A percentile compares a stretch with the other conserved stretches of the same genome.
Conservation (phyloP, 129 eudicot species). For the Lactuca sativa region DNA sequence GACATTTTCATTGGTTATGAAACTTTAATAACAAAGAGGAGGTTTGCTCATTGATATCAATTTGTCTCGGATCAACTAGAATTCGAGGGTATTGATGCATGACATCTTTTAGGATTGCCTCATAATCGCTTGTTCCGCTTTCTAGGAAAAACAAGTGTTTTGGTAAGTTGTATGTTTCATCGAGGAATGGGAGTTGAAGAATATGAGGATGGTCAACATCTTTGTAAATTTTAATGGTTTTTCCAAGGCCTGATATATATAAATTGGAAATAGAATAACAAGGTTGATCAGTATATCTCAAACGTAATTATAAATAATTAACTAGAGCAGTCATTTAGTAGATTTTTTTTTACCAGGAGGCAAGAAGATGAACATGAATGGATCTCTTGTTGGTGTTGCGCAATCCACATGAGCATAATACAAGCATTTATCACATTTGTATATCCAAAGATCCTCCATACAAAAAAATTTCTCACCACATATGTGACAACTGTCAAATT, state of each 20-base stretch:
- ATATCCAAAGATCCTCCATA: no score
- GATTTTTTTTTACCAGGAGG: no score
- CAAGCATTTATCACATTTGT: no score
- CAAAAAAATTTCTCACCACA: no score
- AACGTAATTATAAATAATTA: no score
- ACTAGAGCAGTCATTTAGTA: neutral
- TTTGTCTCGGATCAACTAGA: neutral
- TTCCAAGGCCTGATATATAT: no score
- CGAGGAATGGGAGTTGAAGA: no score
- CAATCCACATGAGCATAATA: constrained; percentile 19
- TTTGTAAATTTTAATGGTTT: no score
- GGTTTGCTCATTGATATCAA: neutral
- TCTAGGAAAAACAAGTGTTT: neutral
- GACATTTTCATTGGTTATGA: no score
- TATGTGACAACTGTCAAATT: no score
- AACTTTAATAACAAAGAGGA: neutral
- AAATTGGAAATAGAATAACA: neutral
- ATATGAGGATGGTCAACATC: no score
- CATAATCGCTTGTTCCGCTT: neutral
- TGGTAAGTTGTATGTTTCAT: neutral
- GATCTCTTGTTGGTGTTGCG: neutral
- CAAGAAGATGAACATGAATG: neutral
- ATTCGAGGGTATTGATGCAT: constrained; percentile 19
- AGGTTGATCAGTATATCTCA: no score
- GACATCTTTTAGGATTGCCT: neutral